Evolutionary conservation across 192 early-diverging fungal genomes (phyloP).

Genomic region (Podila horticola): DNA sequence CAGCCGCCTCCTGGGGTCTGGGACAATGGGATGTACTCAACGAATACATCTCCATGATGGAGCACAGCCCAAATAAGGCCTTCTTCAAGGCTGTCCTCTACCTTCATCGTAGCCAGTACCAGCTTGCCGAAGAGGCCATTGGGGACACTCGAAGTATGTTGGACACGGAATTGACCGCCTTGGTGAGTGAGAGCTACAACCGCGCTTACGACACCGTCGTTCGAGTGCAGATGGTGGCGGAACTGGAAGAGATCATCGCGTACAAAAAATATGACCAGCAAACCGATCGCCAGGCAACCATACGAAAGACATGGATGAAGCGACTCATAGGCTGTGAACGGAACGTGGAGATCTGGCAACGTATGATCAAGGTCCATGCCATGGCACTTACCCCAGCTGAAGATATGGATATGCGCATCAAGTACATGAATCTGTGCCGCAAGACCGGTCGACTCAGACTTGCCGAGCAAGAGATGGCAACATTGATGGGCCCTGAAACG

Average conservation of each 20-base stretch:
- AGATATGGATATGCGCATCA: conserved; percentile 95
- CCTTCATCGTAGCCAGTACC: conserved; percentile 78
- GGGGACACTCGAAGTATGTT: conserved; percentile 81
- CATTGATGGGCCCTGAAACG: conserved; percentile 53
- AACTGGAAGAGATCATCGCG: conserved; percentile 94
- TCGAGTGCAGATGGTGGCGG: conserved; percentile 96
- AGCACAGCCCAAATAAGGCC: conserved; percentile 81
- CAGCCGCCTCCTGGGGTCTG: conserved; percentile 92
- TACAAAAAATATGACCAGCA: conserved; percentile 87
- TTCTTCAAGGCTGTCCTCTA: conserved; percentile 89
- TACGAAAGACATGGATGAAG: conserved; percentile 90
- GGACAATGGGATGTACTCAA: conserved; percentile 89
- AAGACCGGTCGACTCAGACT: conserved; percentile 85
- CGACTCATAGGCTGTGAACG: conserved; percentile 88
- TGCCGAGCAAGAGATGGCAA: conserved; percentile 79
- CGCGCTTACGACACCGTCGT: conserved; percentile 90
- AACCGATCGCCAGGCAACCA: conserved; percentile 73
- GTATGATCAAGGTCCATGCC: conserved; percentile 85
- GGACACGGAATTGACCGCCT: conserved; percentile 85
- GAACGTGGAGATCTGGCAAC: conserved; percentile 96
- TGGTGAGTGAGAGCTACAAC: conserved; percentile 93
- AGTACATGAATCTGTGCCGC: conserved; percentile 94
- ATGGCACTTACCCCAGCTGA: conserved; percentile 90
- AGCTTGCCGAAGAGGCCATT: conserved; percentile 77
- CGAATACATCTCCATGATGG: conserved; percentile 84